Evolutionary conservation across 148 eudicot species (phyloP), one percentile per base, ranked within the genome.

Genomic region (Chenopodium quinoa): DNA sequence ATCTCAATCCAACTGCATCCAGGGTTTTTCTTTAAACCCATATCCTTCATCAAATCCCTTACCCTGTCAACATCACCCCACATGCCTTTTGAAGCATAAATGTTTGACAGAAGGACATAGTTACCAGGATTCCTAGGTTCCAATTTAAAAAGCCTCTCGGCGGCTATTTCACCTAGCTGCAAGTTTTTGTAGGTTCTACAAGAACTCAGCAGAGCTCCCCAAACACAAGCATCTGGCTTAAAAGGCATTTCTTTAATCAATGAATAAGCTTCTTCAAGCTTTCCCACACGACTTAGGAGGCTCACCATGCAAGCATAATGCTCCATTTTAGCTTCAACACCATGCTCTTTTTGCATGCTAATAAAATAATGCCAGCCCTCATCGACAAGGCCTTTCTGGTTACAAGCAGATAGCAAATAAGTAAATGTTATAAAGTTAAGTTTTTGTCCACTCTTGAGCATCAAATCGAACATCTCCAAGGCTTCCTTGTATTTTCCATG

Each of bases 1-100:
- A 92, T 77, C 86, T 92, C 92, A 81, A 92, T 92, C 96, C 93
- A 92, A 84, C 93, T 91, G 78, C 93, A 91, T 9, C 96, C 96
- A 46, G 96, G 96, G 71, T 88, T 92, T 71, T 90, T 90, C 85
- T 85, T 88, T 82, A 92, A 64, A 23, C 91, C 91, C 76, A 60
- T 85, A 31, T 48, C 83, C 78, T 86, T 91, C 93, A 92, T 91
- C 77, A 82, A 52, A 79, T 91, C 91, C 87, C 96, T 84, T 13
- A 90, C 86, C 68, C 79, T 82, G 78, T 89, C 86, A 65, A 87
- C 92, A 81, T 88, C 91, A 46, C 62, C 79, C 90, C 92, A 89
- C 89, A 87, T 88, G 60, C 88, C 86, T 75, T 89, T 91, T 25
- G 91, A 86, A 71, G 92, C 93, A 79, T 89, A 92, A 47, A 92